Evolutionary conservation across 345 rosid genomes (phyloP), one percentile per base, ranked within the genome.

Genomic region (Hirschfeldia incana): DNA sequence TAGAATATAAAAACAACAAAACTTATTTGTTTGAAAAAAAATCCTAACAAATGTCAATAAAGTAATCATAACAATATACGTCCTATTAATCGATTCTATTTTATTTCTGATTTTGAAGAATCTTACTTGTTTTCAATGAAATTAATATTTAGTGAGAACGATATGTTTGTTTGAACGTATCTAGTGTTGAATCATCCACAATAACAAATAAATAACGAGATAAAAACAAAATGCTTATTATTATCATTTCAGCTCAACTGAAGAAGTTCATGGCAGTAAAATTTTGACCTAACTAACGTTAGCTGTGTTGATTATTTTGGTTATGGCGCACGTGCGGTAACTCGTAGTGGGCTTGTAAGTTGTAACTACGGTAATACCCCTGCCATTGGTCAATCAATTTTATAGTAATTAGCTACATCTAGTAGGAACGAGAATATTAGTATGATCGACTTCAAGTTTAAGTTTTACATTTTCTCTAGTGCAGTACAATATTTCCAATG

Each of bases 251-350:
- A 8, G 49, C 69, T 15, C 29, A 65, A 10, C 30, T 13, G 15
- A 72, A 9, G 12, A 16, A 69, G 33, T 67, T 39, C 15, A 33
- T 61, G 73, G 15, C 61, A 37, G 65, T 62, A 4, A 70, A 77
- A 10, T 36, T 36, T 70, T 76, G 80, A 76, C 69, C 62, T 65
- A 42, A 60, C 36, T 28, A 60, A 44, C 61, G 17, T 30, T 29
- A 37, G 59, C 4, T 42, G 28, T 28, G 53, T 69, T 70, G 74
- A 28, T 76, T 32, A 33, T n/a, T 34, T 63, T 70, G 11, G 57
- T 51, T 62, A 15, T 34, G 55, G 32, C 64, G 65, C 80, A 76
- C 80, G 80, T 76, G 80, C 39, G 63, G 53, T 7, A 44, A 60
- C 46, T 67, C 26, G 13, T 59, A 58, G 32, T 66, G 42, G 39